phyloP scores from a whole-genome alignment of 2,329 filamentous ascomycete genomes.

The Sclerotiophoma versabilis region DNA sequence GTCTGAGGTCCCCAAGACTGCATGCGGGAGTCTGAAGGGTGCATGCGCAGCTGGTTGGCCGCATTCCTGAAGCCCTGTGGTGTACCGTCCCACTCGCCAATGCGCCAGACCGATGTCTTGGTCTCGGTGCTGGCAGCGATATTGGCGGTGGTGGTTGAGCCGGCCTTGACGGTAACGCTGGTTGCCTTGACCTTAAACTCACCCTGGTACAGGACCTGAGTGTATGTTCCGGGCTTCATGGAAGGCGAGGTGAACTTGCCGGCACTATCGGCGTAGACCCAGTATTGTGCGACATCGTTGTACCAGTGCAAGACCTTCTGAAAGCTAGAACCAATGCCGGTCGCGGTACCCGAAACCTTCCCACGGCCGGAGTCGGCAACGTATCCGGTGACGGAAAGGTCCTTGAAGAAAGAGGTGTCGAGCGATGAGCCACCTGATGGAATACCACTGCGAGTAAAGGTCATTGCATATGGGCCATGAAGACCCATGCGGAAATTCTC shows the following conservation, averaged over 20 bases:
- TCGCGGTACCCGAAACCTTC: slow-evolving; percentile 66
- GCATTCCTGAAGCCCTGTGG: slow-evolving; percentile 68
- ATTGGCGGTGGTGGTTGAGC: slow-evolving; percentile 57
- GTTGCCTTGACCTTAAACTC: slow-evolving; percentile 63
- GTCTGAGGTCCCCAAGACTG: slow-evolving; percentile 65
- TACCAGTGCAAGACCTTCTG: slow-evolving; percentile 70
- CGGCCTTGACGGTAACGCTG: slow-evolving; percentile 57
- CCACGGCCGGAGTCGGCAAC: slow-evolving; percentile 64
- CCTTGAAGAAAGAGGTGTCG: slow-evolving; percentile 67
- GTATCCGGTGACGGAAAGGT: slow-evolving; percentile 65
- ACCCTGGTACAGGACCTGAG: slow-evolving; percentile 69
- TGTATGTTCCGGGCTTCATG: slow-evolving; percentile 74
- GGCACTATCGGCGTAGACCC: slow-evolving; percentile 62
- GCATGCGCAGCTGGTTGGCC: slow-evolving; percentile 71
- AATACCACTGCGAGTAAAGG: slow-evolving; percentile 65
- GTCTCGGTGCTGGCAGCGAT: slow-evolving; percentile 60
- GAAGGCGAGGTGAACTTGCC: slow-evolving; percentile 68
- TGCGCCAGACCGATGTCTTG: slow-evolving; percentile 65
- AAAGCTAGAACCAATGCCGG: slow-evolving; percentile 61
- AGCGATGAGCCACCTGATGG: slow-evolving; percentile 52
- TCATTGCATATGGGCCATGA: slow-evolving; percentile 70
- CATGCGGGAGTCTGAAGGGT: slow-evolving; percentile 72
- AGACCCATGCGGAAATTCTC: slow-evolving; percentile 68
- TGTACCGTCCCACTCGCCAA: slow-evolving; percentile 71
- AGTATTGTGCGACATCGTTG: slow-evolving; percentile 70